phyloP scores from a whole-genome alignment of 2,329 filamentous ascomycete genomes.

The Fusarium praegraminearum region DNA sequence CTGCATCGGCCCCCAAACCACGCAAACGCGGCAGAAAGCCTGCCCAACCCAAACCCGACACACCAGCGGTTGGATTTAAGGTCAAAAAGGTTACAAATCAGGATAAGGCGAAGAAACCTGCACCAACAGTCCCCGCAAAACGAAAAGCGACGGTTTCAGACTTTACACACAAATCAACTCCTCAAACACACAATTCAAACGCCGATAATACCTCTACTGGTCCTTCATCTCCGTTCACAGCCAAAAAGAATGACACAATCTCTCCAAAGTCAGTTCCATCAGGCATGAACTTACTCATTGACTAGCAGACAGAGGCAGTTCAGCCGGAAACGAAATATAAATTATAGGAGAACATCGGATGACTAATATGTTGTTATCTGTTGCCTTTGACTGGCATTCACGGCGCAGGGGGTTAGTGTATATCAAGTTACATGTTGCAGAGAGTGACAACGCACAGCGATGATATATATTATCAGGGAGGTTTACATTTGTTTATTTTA shows the following conservation, averaged over 20 bases:
- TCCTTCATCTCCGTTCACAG: slow-evolving; percentile 40
- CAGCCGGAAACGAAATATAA: slow-evolving; percentile 1
- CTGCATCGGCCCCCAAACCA: slow-evolving; percentile 47
- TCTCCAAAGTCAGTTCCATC: slow-evolving; percentile 58
- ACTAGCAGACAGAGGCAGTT: slow-evolving; percentile 35
- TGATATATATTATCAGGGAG: slow-evolving; percentile 24
- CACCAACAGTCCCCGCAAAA: slow-evolving; percentile 7
- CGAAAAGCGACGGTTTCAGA: not conserved
- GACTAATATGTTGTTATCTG: slow-evolving; percentile 27
- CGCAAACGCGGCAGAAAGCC: slow-evolving; percentile 51
- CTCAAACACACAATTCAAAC: slow-evolving; percentile 27
- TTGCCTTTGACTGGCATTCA: slow-evolving; percentile 30
- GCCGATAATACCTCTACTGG: slow-evolving; percentile 11
- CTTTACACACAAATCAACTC: slow-evolving; percentile 31
- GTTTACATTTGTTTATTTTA: slow-evolving; percentile 9
- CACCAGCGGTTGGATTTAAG: slow-evolving; percentile 37
- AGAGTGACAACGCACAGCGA: slow-evolving; percentile 15
- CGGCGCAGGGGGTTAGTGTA: slow-evolving; percentile 33
- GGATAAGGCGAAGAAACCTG: slow-evolving; percentile 38
- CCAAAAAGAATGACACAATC: slow-evolving; percentile 53
- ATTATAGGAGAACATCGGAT: slow-evolving; percentile 7
- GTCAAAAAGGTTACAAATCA: slow-evolving; percentile 38
- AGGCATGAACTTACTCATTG: slow-evolving; percentile 56
- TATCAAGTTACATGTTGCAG: slow-evolving; percentile 19
- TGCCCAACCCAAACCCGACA: slow-evolving; percentile 54